Conservation (phyloP, 108 stramenopile species). For the Pinguiococcus pyrenoidosus region DNA sequence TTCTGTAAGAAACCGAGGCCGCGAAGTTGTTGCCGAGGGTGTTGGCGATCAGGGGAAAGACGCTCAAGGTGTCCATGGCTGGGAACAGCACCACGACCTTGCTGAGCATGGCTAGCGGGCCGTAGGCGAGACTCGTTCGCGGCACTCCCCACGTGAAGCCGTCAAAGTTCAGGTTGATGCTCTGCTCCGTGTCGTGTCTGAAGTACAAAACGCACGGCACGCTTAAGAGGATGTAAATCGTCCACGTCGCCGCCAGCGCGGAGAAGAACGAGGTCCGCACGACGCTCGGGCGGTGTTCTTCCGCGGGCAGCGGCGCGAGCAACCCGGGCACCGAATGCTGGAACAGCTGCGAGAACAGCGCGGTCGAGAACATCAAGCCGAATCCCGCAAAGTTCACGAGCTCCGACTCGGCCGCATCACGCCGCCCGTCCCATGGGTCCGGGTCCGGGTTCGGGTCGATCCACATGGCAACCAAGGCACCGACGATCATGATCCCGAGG, state of each 20-base stretch:
- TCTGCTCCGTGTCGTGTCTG: constrained; percentile 20
- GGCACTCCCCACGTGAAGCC: constrained; percentile 29
- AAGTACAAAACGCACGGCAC: constrained; percentile 25
- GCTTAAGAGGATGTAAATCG: constrained; percentile 31
- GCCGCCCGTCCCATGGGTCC: too few relatives aligned
- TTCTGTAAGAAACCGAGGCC: too few relatives aligned
- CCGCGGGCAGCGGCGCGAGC: constrained; percentile 18
- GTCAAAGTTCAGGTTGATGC: constrained; percentile 41
- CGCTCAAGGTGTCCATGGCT: constrained; percentile 34
- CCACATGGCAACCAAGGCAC: constrained; percentile 24
- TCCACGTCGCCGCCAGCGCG: constrained; percentile 27
- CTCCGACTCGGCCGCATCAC: too few relatives aligned
- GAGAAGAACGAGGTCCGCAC: too few relatives aligned
- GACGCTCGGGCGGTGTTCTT: too few relatives aligned
- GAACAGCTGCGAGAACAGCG: constrained; percentile 42
- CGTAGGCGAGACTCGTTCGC: too few relatives aligned
- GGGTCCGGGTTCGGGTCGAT: constrained; percentile 22
- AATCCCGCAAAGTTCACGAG: constrained; percentile 34
- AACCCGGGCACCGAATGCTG: constrained; percentile 45
- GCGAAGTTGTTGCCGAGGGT: constrained; percentile 37
- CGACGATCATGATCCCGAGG: constrained; percentile 33
- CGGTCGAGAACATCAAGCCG: constrained; percentile 39
- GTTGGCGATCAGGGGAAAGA: constrained; percentile 46
- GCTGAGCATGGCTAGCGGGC: too few relatives aligned
- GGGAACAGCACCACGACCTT: constrained; percentile 42